Evolutionary conservation across 73 alveolate genomes (phyloP).

Genomic region (Paramecium bursaria): DNA sequence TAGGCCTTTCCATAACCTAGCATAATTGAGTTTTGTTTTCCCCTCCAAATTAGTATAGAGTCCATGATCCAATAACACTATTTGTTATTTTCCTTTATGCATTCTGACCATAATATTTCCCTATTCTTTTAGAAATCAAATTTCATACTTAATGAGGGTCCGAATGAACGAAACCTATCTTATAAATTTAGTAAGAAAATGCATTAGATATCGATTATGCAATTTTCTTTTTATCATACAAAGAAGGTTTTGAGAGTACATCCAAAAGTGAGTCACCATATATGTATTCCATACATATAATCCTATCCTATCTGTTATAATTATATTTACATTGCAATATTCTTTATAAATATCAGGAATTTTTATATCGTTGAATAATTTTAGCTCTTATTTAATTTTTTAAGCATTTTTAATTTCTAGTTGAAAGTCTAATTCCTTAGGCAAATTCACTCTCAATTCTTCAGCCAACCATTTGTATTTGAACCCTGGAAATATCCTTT

Average conservation of each 20-base stretch:
- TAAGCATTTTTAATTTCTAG: conserved; percentile 76
- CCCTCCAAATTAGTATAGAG: conserved; percentile 70
- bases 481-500: conserved; percentile 76
- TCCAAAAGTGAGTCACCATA: conserved; percentile 77
- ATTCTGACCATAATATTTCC: conserved; percentile 77
- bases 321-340: conserved; percentile 64
- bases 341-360: conserved; percentile 75
- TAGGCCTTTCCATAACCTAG: conserved; percentile 82
- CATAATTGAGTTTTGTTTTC: conserved; percentile 74
- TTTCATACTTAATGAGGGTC: conserved; percentile 88
- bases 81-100: conserved; percentile 51
- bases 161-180: conserved; percentile 81
- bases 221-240: conserved; percentile 66
- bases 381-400: conserved; percentile 72
- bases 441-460: conserved; percentile 73
- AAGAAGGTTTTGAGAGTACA: conserved; percentile 57
- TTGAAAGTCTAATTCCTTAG: conserved; percentile 77
- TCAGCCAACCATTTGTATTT: conserved; percentile 82
- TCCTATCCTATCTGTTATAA: too few relatives aligned
- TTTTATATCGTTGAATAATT: conserved; percentile 60
- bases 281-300: conserved; percentile 75
- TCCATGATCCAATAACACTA: conserved; percentile 85
- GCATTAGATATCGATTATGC: conserved; percentile 73
- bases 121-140: too few relatives aligned
- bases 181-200: conserved; percentile 75